Evolutionary conservation across 2,329 filamentous ascomycete genomes (phyloP), one percentile per base, ranked within the genome.

Genomic region (Penicillium brevicompactum): DNA sequence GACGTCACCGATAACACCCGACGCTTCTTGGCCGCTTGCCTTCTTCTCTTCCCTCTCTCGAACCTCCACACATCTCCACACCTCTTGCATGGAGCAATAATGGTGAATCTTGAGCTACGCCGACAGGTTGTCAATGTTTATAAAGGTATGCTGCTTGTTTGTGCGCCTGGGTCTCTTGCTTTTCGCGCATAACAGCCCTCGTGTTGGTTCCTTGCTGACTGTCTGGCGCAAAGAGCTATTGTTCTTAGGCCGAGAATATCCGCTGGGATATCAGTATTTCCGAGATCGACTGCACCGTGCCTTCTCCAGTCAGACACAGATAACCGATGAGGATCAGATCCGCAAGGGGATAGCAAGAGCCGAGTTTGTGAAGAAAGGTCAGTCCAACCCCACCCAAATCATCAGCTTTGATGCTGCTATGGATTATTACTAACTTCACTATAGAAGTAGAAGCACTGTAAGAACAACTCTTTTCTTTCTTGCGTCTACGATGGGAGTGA

Each of bases 361-460:
- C 0, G 85, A 95, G 62, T 97, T 89, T 74, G 91, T 97, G 4
- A 95, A 91, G 75, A 97, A 95, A 82, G 91, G 91, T 91, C 69
- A 53, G 69, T 56, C 44, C 14, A 8, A 42, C 14, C 11, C 30
- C 13, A 13, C 0, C 18, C 27, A 10, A 16, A 2, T 51, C 43
- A 38, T 38, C 31, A n/a, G n/a, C 5, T 22, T 3, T 4, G 21
- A 11, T 18, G 11, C 40, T 14, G 5, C 32, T n/a, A 38, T 37
- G 21, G 3, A 18, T 10, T 41, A 4, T 18, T 49, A 48, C 49
- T 62, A 37, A 51, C 46, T 53, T 22, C 13, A 11, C n/a, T 11
- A 41, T 41, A 94, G 93, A 97, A 73, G 91, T 97, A 57, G 92
- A 97, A 77, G 88, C 92, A 16, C 72, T 97, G 90, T 97, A 82